A percentile compares a stretch with the other conserved stretches of the same genome.
phyloP scores from a whole-genome alignment of 1,284 basidiomycete species.

The Tilletiaria anomala region DNA sequence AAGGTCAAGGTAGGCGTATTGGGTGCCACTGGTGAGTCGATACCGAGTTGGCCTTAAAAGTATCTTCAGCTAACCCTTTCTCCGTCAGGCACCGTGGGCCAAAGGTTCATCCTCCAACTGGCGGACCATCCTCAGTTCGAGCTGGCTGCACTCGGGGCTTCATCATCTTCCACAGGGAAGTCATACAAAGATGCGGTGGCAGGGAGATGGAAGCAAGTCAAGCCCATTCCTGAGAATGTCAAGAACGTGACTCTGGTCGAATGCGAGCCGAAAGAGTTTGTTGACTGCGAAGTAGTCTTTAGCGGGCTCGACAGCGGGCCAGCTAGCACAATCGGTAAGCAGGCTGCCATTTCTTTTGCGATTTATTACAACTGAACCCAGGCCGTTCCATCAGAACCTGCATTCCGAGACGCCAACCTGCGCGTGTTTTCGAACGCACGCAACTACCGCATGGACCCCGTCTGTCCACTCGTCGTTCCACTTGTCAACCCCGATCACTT shows the following conservation, averaged over 20 bases:
- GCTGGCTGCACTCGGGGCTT: slow-evolving; percentile 77
- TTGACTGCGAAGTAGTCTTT: slow-evolving; percentile 75
- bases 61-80: neutral
- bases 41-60: neutral
- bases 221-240: slow-evolving; percentile 57
- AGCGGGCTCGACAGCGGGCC: slow-evolving; percentile 88
- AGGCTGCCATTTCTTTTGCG: neutral
- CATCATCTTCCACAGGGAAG: slow-evolving; percentile 73
- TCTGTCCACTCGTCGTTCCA: slow-evolving; percentile 92
- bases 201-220: slow-evolving; percentile 73
- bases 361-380: neutral
- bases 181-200: slow-evolving; percentile 56
- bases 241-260: slow-evolving; percentile 59
- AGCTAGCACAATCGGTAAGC: slow-evolving; percentile 81
- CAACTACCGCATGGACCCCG: slow-evolving; percentile 81
- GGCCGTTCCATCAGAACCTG: slow-evolving; percentile 50
- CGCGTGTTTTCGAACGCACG: slow-evolving; percentile 97
- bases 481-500: slow-evolving; percentile 85
- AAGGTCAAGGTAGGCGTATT: slow-evolving; percentile 75
- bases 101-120: slow-evolving; percentile 70
- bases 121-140: slow-evolving; percentile 78
- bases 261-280: slow-evolving; percentile 65
- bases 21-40: slow-evolving; percentile 72
- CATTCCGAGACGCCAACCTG: slow-evolving; percentile 73
- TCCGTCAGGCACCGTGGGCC: slow-evolving; percentile 24